These are phyloP conservation scores for Sarocladiaceae sp. DNA, from an alignment of 2,329 filamentous ascomycete genomes.

Conservation along the genomic window DNA sequence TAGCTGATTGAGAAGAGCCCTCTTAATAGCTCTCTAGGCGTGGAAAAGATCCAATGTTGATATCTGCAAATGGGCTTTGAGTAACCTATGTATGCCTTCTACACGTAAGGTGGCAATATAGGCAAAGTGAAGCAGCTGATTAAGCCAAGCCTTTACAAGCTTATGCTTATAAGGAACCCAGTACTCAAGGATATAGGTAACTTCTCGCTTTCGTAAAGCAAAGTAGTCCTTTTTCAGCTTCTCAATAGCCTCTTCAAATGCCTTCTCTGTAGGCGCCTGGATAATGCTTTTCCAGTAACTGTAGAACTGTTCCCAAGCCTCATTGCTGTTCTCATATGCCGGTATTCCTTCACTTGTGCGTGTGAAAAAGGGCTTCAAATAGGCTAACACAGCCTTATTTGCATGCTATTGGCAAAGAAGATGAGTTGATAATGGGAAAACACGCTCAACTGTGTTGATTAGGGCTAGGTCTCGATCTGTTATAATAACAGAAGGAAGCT, in stretches of 20 bases:
- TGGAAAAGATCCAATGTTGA: slow-evolving; percentile 15
- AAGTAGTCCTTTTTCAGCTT: slow-evolving; percentile 13
- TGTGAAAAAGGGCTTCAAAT: too few relatives aligned
- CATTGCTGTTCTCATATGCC: too few relatives aligned
- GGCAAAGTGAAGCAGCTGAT: slow-evolving; percentile 14
- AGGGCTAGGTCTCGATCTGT: slow-evolving; percentile 17
- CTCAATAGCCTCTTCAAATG: slow-evolving; percentile 12
- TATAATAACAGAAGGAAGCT: slow-evolving; percentile 13
- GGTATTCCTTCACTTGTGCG: too few relatives aligned
- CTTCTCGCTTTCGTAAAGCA: slow-evolving; percentile 13
- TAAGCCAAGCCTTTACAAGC: slow-evolving; percentile 16
- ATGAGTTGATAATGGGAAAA: slow-evolving; percentile 12
- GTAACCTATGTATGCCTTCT: slow-evolving; percentile 14
- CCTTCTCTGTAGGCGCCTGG: slow-evolving; percentile 11
- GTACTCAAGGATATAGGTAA: slow-evolving; percentile 15
- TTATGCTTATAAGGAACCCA: slow-evolving; percentile 18
- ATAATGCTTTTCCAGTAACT: slow-evolving; percentile 16
- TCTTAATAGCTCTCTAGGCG: slow-evolving; percentile 14
- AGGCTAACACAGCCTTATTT: too few relatives aligned
- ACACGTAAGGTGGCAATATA: slow-evolving; percentile 14
- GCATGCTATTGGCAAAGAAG: slow-evolving; percentile 17
- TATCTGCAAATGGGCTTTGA: slow-evolving; percentile 14
- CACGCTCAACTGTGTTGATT: slow-evolving; percentile 14
- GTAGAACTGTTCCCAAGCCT: slow-evolving; percentile 17
- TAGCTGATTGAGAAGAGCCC: slow-evolving; percentile 14